Evolutionary conservation across 805 yeast species (phyloP).

Genomic region (Kluyveromyces dobzhanskii): DNA sequence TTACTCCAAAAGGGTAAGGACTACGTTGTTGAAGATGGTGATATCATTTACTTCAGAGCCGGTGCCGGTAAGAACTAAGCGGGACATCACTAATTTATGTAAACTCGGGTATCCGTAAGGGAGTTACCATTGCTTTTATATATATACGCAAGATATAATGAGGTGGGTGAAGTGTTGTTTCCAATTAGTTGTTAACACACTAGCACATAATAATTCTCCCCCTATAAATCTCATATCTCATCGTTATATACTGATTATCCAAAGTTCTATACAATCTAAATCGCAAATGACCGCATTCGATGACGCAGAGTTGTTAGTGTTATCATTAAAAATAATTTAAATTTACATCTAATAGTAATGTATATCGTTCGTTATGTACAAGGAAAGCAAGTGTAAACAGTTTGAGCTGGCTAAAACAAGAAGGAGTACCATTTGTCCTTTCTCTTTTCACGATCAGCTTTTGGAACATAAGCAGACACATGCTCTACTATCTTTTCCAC

Average conservation of each 20-base stretch:
- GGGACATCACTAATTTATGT: background rate
- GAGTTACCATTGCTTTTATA: no score
- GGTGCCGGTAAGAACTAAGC: conserved; percentile 77
- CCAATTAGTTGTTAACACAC: no score
- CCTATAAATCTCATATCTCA: background rate
- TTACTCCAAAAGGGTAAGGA: conserved; percentile 88
- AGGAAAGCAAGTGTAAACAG: conserved; percentile 3
- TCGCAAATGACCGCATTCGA: no score
- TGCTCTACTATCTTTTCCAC: conserved; percentile 68
- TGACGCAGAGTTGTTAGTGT: no score
- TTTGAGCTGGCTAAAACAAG: conserved; percentile 15
- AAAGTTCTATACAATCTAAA: no score
- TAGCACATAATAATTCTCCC: background rate
- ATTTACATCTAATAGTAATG: background rate
- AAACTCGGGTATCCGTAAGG: no score
- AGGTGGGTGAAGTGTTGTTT: no score
- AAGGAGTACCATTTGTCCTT: conserved; percentile 48
- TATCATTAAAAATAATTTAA: no score
- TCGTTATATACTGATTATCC: no score
- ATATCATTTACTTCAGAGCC: conserved; percentile 83
- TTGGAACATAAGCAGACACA: conserved; percentile 67
- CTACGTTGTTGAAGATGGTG: conserved; percentile 93
- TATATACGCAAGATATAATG: no score
- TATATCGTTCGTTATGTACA: conserved; percentile 5
- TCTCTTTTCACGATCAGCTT: conserved; percentile 56